phyloP scores from a whole-genome alignment of 2,329 filamentous ascomycete genomes.

The Fusarium heterosporum region DNA sequence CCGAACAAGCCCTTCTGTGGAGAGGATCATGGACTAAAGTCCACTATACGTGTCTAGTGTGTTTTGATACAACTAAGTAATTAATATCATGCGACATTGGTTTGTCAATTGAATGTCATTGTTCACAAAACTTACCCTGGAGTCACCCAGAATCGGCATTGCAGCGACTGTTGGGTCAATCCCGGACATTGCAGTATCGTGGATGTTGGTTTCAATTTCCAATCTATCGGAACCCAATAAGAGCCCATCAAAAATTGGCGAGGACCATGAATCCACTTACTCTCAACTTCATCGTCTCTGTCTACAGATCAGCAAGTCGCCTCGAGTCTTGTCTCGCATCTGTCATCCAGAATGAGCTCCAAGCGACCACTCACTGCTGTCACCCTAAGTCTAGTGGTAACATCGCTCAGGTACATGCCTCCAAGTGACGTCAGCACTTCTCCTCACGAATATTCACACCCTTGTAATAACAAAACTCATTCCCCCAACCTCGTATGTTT shows the following conservation, averaged over 20 bases:
- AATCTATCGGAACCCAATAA: conserved; percentile 7
- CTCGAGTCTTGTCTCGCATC: conserved; percentile 8
- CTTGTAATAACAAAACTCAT: background rate
- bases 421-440: conserved; percentile 19
- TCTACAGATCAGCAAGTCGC: background rate
- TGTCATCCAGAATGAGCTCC: background rate
- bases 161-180: background rate
- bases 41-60: too few species aligned
- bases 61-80: too few species aligned
- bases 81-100: too few species aligned
- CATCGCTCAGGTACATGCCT: conserved; percentile 9
- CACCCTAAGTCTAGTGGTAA: conserved; percentile 1
- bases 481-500: conserved; percentile 13
- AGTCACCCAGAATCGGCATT: background rate
- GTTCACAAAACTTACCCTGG: background rate
- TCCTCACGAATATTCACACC: conserved; percentile 10
- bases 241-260: too few species aligned
- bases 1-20: too few species aligned
- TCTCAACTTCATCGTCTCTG: background rate
- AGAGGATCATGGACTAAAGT: too few species aligned
- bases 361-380: background rate
- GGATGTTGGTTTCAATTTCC: conserved; percentile 1
- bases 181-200: background rate
- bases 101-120: background rate
- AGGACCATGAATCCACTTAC: background rate